Percentiles rank a stretch among this genome's conserved stretches.
Conservation (phyloP, 768 basidiomycete species). For the Boletus vinaceobasis region DNA sequence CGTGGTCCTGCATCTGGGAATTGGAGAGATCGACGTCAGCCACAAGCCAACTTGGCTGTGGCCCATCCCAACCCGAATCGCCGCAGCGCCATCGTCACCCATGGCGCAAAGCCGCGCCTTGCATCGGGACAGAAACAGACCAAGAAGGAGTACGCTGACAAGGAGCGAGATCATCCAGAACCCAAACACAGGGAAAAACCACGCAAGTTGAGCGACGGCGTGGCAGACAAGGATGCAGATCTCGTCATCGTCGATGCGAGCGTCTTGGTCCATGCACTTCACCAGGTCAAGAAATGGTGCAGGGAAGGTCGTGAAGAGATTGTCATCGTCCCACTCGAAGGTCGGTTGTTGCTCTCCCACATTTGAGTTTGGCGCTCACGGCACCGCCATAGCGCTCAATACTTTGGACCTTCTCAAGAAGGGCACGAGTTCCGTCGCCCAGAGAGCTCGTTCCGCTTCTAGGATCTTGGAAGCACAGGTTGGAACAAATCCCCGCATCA, state of each 20-base stretch:
- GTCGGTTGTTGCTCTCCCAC: slow-evolving; percentile 39
- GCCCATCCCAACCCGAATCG: slow-evolving; percentile 18
- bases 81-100: slow-evolving; percentile 8
- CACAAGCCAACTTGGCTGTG: slow-evolving; percentile 13
- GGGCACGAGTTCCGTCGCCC: slow-evolving; percentile 72
- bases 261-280: slow-evolving; percentile 73
- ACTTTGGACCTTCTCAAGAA: slow-evolving; percentile 93
- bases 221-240: slow-evolving; percentile 60
- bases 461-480: slow-evolving; percentile 87
- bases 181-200: slow-evolving; percentile 15
- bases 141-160: slow-evolving; percentile 24
- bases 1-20: slow-evolving; percentile 52
- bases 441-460: slow-evolving; percentile 82
- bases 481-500: slow-evolving; percentile 75
- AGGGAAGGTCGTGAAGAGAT: slow-evolving; percentile 73
- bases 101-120: slow-evolving; percentile 24
- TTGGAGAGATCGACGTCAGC: slow-evolving; percentile 54
- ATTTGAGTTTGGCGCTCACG: slow-evolving; percentile 5
- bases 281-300: slow-evolving; percentile 81
- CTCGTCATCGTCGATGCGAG: slow-evolving; percentile 78
- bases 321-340: slow-evolving; percentile 84
- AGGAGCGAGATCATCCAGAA: slow-evolving; percentile 21
- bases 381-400: slow-evolving; percentile 61
- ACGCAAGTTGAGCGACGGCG: slow-evolving; percentile 25
- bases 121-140: slow-evolving; percentile 15